Percentiles rank a stretch among this genome's conserved stretches.
Evolutionary conservation across 2,329 filamentous ascomycete genomes (phyloP).

Genomic region (Epichloe brachyelytri): DNA sequence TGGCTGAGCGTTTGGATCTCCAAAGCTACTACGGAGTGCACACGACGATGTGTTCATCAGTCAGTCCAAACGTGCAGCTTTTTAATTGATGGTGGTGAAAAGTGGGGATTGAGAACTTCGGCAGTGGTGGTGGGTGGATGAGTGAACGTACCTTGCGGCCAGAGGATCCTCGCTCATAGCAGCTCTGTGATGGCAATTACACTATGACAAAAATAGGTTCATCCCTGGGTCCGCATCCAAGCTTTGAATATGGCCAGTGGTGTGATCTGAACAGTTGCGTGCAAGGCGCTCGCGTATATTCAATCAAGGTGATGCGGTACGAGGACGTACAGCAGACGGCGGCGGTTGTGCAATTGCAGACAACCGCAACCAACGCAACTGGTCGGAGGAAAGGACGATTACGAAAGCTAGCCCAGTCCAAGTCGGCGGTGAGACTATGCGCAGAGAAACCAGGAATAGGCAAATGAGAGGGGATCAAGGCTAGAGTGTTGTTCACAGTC

Average conservation of each 20-base stretch:
- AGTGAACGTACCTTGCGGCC: slow-evolving; percentile 35
- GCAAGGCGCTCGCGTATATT: background rate
- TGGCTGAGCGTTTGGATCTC: slow-evolving; percentile 48
- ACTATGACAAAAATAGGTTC: slow-evolving; percentile 8
- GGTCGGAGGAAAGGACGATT: background rate
- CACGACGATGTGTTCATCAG: slow-evolving; percentile 11
- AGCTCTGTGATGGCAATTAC: slow-evolving; percentile 17
- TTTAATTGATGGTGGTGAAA: slow-evolving; percentile 3
- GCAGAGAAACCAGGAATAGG: background rate
- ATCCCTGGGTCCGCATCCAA: slow-evolving; percentile 5
- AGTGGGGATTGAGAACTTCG: slow-evolving; percentile 7
- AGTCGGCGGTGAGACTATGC: background rate
- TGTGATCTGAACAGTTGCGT: background rate
- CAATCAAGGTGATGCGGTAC: background rate
- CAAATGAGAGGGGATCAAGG: background rate
- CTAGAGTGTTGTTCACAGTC: background rate
- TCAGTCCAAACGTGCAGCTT: slow-evolving; percentile 17
- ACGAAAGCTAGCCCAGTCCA: background rate
- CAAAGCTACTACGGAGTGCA: slow-evolving; percentile 35
- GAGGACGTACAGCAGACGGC: background rate
- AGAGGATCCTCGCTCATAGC: slow-evolving; percentile 52
- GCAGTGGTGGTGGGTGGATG: slow-evolving; percentile 1
- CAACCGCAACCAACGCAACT: background rate
- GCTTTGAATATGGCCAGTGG: background rate
- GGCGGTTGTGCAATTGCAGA: background rate